Evolutionary conservation across 345 rosid species (phyloP).

Genomic region (Aquilaria sinensis): DNA sequence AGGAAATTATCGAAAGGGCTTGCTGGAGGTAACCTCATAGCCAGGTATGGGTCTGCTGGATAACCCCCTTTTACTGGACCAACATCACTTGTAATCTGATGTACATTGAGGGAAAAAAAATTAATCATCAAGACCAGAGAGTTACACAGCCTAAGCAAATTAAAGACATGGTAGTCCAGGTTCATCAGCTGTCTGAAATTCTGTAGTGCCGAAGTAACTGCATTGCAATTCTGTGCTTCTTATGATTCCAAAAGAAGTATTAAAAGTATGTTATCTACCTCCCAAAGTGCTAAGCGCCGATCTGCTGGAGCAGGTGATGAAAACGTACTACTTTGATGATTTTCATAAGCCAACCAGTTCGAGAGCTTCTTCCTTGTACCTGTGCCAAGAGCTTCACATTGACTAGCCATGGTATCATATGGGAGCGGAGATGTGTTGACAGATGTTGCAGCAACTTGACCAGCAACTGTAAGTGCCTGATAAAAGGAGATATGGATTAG

Average conservation of each 20-base stretch:
- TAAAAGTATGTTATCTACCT: constrained; percentile 26
- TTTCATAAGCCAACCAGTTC: constrained; percentile 77
- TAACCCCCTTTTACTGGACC: constrained; percentile 15
- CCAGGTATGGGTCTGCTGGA: constrained; percentile 36
- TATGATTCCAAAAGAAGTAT: too few relatives aligned
- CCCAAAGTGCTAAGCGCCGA: constrained; percentile 28
- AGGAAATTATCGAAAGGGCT: constrained; percentile 95
- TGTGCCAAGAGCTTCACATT: constrained; percentile 80
- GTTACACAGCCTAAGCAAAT: neutral
- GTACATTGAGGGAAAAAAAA: neutral
- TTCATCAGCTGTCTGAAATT: too few relatives aligned
- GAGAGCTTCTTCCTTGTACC: constrained; percentile 84
- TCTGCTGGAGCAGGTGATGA: constrained; percentile 21
- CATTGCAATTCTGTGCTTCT: too few relatives aligned
- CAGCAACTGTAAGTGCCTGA: constrained; percentile 93
- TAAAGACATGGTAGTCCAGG: too few relatives aligned
- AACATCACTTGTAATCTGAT: constrained; percentile 19
- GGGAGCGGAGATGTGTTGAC: constrained; percentile 87
- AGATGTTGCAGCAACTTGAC: constrained; percentile 85
- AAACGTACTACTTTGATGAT: constrained; percentile 22
- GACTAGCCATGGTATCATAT: constrained; percentile 67
- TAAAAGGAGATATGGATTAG: constrained; percentile 9
- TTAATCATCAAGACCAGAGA: constrained; percentile 1
- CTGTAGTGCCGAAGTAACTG: too few relatives aligned
- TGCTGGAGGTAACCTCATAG: constrained; percentile 83